Percentiles rank a stretch among this genome's conserved stretches.
phyloP scores from a whole-genome alignment of 306 rosid genomes.

The Sindora glabra region DNA sequence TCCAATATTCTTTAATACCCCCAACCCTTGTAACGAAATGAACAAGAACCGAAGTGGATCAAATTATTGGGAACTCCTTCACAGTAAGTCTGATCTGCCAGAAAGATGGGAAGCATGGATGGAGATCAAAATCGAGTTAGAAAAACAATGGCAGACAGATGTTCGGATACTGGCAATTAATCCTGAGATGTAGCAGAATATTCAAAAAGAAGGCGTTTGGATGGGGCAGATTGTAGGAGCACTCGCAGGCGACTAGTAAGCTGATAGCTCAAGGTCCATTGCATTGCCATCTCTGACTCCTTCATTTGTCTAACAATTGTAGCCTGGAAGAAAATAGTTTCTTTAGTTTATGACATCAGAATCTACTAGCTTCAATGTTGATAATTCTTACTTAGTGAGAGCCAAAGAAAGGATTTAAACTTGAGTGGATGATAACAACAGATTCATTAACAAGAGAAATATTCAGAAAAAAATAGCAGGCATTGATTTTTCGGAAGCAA shows the following conservation, averaged over 20 bases:
- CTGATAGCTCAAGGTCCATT: slow-evolving; percentile 85
- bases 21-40: neutral
- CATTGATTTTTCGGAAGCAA: neutral
- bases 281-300: slow-evolving; percentile 87
- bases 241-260: slow-evolving; percentile 71
- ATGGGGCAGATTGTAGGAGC: slow-evolving; percentile 66
- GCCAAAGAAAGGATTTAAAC: neutral
- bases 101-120: too few species aligned
- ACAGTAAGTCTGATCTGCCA: neutral
- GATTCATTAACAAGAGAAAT: neutral
- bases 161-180: slow-evolving; percentile 15
- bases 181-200: slow-evolving; percentile 73
- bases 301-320: slow-evolving; percentile 83
- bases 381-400: neutral
- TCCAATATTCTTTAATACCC: neutral
- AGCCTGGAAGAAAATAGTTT: slow-evolving; percentile 36
- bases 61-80: neutral
- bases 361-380: neutral
- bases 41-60: neutral
- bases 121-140: too few species aligned
- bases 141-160: neutral
- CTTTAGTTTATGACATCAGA: slow-evolving; percentile 9
- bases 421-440: neutral
- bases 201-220: slow-evolving; percentile 65
- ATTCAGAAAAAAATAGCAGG: too few species aligned